Evolutionary conservation across 2,329 filamentous ascomycete species (phyloP).

Genomic region (Fusarium sp.): DNA sequence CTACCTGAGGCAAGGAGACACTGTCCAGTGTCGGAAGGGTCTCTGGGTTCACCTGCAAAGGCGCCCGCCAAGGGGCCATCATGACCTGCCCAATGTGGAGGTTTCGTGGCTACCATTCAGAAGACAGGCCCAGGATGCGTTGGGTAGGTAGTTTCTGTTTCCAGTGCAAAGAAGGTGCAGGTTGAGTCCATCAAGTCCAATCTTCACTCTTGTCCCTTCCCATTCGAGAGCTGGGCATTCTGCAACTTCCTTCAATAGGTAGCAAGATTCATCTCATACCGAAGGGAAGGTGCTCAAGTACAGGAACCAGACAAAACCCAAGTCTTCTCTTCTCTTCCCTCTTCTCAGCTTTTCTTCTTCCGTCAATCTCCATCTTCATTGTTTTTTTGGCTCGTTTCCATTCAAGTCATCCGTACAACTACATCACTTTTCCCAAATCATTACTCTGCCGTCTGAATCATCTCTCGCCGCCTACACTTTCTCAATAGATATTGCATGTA

Average conservation of each 20-base stretch:
- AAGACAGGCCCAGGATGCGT: no score
- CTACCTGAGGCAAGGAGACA: background rate
- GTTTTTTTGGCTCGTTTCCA: constrained; percentile 12
- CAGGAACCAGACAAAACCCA: constrained; percentile 16
- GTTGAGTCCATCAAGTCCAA: no score
- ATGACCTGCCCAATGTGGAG: no score
- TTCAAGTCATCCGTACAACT: background rate
- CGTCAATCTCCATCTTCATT: background rate
- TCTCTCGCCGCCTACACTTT: background rate
- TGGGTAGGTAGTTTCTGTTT: no score
- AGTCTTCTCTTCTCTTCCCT: background rate
- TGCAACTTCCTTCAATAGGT: constrained; percentile 20
- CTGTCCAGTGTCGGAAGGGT: background rate
- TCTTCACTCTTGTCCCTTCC: no score
- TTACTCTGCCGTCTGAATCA: background rate
- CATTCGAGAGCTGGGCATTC: background rate
- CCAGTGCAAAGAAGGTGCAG: no score
- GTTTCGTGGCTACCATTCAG: no score
- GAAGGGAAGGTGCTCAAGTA: constrained; percentile 15
- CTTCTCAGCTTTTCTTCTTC: constrained; percentile 13
- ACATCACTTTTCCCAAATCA: background rate
- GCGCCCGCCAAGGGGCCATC: no score
- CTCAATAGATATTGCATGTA: background rate
- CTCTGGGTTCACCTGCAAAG: background rate
- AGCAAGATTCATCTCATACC: background rate